These are phyloP conservation scores for Tetraselmis striata DNA, from an alignment of 139 green algal species.

Conservation along the genomic window DNA sequence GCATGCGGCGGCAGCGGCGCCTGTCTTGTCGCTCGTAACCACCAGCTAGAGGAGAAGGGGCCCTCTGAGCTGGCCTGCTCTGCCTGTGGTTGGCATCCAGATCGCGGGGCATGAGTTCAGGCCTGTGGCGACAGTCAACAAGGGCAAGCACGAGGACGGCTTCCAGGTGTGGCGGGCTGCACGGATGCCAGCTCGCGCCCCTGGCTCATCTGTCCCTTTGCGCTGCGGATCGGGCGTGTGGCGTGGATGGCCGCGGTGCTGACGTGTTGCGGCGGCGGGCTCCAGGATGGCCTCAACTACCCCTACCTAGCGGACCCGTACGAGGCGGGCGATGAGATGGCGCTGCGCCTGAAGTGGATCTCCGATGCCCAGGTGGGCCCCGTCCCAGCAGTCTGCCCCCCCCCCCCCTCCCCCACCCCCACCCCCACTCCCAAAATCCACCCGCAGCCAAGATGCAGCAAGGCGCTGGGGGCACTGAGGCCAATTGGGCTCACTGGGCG, in stretches of 20 bases:
- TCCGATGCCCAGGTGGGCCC: slow-evolving; percentile 6
- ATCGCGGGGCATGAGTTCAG: slow-evolving; percentile 34
- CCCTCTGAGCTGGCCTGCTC: no score
- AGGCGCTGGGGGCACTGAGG: no score
- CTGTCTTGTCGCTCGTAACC: no score
- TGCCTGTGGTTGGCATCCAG: neutral
- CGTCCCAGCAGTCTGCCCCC: slow-evolving; percentile 5
- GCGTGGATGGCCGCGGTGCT: neutral
- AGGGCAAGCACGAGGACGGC: slow-evolving; percentile 21
- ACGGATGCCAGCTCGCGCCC: no score
- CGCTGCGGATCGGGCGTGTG: no score
- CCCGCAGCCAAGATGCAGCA: no score
- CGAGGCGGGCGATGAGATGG: slow-evolving; percentile 14
- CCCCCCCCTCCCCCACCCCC: neutral
- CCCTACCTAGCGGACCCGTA: slow-evolving; percentile 34
- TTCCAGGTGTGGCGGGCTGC: no score
- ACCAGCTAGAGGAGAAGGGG: no score
- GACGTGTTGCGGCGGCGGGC: neutral
- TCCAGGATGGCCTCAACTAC: slow-evolving; percentile 16
- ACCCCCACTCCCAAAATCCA: no score
- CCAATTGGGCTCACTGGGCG: no score
- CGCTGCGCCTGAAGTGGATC: slow-evolving; percentile 9
- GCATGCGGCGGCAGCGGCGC: no score
- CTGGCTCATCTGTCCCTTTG: no score
- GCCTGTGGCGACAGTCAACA: slow-evolving; percentile 13